Conservation (phyloP, 257 asterid genomes). For the Lantana camara region DNA sequence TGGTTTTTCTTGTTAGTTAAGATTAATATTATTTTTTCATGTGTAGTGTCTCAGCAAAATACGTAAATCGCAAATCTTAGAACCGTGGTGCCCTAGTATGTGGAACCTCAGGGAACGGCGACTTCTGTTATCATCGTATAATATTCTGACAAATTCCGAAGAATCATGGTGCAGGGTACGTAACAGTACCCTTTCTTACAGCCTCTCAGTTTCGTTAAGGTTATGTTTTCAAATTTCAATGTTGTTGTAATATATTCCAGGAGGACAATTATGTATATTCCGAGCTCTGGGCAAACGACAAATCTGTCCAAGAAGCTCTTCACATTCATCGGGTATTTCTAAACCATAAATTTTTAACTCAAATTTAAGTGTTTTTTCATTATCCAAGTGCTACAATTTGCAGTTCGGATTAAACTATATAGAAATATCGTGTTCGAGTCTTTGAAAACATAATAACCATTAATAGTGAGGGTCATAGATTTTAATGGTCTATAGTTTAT, state of each 20-base stretch:
- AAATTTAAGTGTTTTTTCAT: too few species aligned
- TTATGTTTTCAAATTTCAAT: not conserved
- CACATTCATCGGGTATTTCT: slow-evolving; percentile 26
- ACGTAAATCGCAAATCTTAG: not conserved
- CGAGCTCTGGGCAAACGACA: slow-evolving; percentile 27
- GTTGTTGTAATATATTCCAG: too few species aligned
- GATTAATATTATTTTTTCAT: not conserved
- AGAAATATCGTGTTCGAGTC: too few species aligned
- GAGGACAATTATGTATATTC: not conserved
- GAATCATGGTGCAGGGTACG: slow-evolving; percentile 44
- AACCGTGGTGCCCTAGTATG: slow-evolving; percentile 25
- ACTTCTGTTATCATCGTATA: not conserved
- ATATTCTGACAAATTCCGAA: too few species aligned
- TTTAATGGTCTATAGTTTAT: too few species aligned
- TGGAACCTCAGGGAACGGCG: not conserved
- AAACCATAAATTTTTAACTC: too few species aligned
- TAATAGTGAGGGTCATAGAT: too few species aligned
- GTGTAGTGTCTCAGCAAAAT: slow-evolving; percentile 31
- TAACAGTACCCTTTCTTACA: slow-evolving; percentile 5
- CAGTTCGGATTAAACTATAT: too few species aligned
- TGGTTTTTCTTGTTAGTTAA: not conserved
- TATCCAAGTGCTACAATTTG: too few species aligned
- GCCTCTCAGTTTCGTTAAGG: not conserved
- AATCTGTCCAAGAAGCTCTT: slow-evolving; percentile 34
- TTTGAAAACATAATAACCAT: too few species aligned